These are phyloP conservation scores for Pyrus hybrid DNA, from an alignment of 331 rosid genomes.

Conservation along the genomic window DNA sequence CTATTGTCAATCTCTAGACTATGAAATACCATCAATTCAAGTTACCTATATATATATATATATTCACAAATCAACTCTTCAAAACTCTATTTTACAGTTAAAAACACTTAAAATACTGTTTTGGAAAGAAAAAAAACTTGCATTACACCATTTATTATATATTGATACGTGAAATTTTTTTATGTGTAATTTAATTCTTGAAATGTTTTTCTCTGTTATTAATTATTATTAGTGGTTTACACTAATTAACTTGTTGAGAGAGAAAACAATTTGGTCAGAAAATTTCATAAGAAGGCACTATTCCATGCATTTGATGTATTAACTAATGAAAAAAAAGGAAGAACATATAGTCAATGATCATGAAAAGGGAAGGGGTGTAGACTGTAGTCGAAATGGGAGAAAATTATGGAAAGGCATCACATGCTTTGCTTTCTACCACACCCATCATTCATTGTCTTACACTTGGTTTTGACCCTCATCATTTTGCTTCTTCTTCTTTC, in stretches of 20 bases:
- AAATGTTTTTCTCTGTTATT: not conserved
- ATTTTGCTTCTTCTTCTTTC: not conserved
- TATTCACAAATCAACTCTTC: not conserved
- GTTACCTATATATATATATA: too few species aligned
- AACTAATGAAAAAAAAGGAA: not conserved
- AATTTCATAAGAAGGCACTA: not conserved
- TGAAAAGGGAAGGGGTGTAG: not conserved
- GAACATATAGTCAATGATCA: slow-evolving; percentile 5
- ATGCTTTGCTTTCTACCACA: slow-evolving; percentile 15
- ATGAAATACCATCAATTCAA: too few species aligned
- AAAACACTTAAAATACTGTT: not conserved
- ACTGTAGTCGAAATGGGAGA: not conserved
- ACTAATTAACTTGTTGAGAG: not conserved
- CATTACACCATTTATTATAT: too few species aligned
- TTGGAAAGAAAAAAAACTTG: not conserved
- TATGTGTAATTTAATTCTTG: too few species aligned
- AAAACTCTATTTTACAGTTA: too few species aligned
- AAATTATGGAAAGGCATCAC: slow-evolving; percentile 12
- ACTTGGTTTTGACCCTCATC: slow-evolving; percentile 8
- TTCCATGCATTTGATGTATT: not conserved
- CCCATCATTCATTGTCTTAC: slow-evolving; percentile 11
- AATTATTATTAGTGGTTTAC: not conserved
- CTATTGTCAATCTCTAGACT: not conserved
- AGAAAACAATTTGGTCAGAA: not conserved
- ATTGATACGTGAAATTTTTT: not conserved